Evolutionary conservation across 305 asterid species (phyloP).

Genomic region (Fraxinus albicans): DNA sequence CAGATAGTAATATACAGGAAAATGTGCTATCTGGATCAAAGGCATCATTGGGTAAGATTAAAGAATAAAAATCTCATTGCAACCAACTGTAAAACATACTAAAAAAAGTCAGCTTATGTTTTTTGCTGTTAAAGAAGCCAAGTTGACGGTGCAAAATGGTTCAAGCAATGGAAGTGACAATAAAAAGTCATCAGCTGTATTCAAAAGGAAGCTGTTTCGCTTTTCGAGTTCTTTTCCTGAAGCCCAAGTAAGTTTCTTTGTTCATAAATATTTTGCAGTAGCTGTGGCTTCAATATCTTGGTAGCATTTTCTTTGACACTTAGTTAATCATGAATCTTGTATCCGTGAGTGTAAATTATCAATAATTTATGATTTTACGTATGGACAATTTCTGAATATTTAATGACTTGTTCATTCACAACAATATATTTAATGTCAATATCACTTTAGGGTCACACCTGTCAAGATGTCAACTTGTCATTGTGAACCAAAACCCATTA

Average conservation of each 20-base stretch:
- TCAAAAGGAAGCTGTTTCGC: conserved; percentile 63
- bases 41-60: conserved; percentile 37
- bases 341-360: neutral
- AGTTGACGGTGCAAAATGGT: conserved; percentile 38
- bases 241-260: conserved; percentile 60
- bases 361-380: neutral
- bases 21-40: conserved; percentile 35
- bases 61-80: conserved; percentile 26
- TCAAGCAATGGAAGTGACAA: conserved; percentile 37
- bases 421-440: neutral
- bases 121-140: conserved; percentile 41
- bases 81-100: conserved; percentile 21
- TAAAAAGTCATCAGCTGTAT: conserved; percentile 50
- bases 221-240: conserved; percentile 79
- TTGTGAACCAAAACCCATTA: neutral
- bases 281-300: neutral
- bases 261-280: conserved; percentile 2
- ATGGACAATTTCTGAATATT: neutral
- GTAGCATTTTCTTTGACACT: neutral
- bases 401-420: neutral
- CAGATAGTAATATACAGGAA: conserved; percentile 30
- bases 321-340: neutral
- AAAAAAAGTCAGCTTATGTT: conserved; percentile 16
- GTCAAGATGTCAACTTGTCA: neutral
- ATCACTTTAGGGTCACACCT: neutral